phyloP scores from a whole-genome alignment of 345 rosid genomes.

The Carallia brachiata region DNA sequence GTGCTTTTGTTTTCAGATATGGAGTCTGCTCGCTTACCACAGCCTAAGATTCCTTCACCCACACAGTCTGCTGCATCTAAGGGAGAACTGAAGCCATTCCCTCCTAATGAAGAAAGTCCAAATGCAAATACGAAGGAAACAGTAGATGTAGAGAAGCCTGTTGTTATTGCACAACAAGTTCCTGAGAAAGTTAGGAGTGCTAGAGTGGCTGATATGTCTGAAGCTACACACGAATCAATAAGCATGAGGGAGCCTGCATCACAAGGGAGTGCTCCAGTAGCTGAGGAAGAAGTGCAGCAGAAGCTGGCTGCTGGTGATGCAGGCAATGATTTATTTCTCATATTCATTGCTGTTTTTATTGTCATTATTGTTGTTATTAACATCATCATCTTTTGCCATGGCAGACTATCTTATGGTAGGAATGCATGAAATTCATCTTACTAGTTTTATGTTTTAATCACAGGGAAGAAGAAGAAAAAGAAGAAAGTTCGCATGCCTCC shows the following conservation, averaged over 20 bases:
- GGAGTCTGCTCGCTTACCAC: conserved; percentile 17
- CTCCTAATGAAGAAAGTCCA: conserved; percentile 38
- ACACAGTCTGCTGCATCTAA: conserved; percentile 4
- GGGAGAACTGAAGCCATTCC: neutral
- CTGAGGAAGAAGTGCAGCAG: conserved; percentile 40
- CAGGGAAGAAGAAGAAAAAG: conserved; percentile 84
- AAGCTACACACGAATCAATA: neutral
- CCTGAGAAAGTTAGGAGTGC: neutral
- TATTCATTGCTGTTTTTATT: neutral
- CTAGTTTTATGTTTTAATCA: conserved; percentile 15
- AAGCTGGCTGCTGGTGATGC: conserved; percentile 31
- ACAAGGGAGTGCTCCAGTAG: conserved; percentile 23
- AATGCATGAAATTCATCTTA: neutral
- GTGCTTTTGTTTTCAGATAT: conserved; percentile 11
- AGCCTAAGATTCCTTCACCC: conserved; percentile 5
- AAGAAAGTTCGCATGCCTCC: conserved; percentile 67
- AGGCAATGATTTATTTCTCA: conserved; percentile 8
- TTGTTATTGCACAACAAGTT: conserved; percentile 29
- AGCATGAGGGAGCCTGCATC: conserved; percentile 3
- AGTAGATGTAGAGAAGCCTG: conserved; percentile 43
- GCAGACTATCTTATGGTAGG: neutral
- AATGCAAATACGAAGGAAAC: conserved; percentile 29
- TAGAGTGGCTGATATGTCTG: neutral
- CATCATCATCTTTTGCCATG: too few relatives aligned
- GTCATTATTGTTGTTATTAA: neutral